Evolutionary conservation across 495 filamentous ascomycete species (phyloP), one percentile per base, ranked within the genome.

Genomic region (Neurospora sp.): DNA sequence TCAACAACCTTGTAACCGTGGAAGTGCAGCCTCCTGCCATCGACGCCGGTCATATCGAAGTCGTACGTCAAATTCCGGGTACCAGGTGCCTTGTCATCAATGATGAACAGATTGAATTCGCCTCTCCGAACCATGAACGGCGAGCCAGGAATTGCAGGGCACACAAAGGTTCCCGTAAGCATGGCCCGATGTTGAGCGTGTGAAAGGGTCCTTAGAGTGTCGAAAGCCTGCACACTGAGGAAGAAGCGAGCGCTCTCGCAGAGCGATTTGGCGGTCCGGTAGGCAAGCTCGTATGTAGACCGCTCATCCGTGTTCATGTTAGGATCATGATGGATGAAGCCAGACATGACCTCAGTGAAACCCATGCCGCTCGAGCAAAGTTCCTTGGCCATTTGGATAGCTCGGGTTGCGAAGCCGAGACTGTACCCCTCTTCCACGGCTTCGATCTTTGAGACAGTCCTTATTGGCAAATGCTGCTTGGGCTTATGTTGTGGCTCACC

Each of bases 311-410:
- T 78, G 40, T 79, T 77, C 40, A 89, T 84, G 27, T 82, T 82
- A 18, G 79, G 76, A 27, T 87, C 85, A 69, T 85, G 77, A 77
- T 91, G 87, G 22, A 91, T 82, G 71, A 84, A 85, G 20, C 89
- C 89, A 18, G 87, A 86, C 88, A 91, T 90, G 75, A 91, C 84
- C 81, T 90, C 88, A 18, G 85, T 86, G 73, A 91, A 91, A 44
- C 85, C 86, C 72, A 88, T 83, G 3, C 89, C 88, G 73, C 78
- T 80, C 14, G 83, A 80, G 41, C 84, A 80, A 68, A 82, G 71
- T 5, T 82, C 84, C 20, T 78, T 77, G 4, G 87, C 87, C 14
- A 74, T 72, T 35, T 73, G 72, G 46, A 89, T 85, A 2, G 84
- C 76, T 4, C 82, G 73, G 27, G 79, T 80, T 1, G 85, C 84